A percentile compares a stretch with the other conserved stretches of the same genome.
Conservation (phyloP, 116 monocot genomes). For the Thalassia testudinum region DNA sequence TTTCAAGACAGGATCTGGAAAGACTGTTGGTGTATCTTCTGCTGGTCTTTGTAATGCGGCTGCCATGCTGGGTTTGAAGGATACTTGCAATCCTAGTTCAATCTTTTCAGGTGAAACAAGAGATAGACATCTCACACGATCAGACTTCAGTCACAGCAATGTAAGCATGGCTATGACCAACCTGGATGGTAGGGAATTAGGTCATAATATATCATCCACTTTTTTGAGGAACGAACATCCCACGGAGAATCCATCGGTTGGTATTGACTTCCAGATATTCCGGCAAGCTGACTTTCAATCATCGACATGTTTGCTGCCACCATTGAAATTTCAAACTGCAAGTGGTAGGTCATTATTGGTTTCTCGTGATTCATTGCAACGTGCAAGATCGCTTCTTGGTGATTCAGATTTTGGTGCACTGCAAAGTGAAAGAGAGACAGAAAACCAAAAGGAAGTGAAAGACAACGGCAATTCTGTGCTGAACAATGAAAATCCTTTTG, state of each 20-base stretch:
- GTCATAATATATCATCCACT: constrained; percentile 1
- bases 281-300: constrained; percentile 4
- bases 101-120: too few species aligned
- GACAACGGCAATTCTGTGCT: too few species aligned
- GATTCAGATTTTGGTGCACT: constrained; percentile 16
- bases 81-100: neutral
- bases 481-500: too few species aligned
- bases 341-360: constrained; percentile 48
- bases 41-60: constrained; percentile 27
- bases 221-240: constrained; percentile 3
- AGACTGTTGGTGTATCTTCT: constrained; percentile 30
- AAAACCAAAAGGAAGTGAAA: neutral
- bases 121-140: neutral
- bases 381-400: constrained; percentile 59
- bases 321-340: constrained; percentile 53
- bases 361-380: constrained; percentile 49
- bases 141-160: neutral
- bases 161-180: neutral
- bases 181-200: neutral
- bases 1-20: constrained; percentile 31
- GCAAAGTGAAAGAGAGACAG: constrained; percentile 5
- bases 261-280: neutral
- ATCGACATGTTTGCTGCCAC: constrained; percentile 12
- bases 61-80: constrained; percentile 27
- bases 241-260: neutral